Percentiles rank a stretch among this genome's conserved stretches.
Evolutionary conservation across 2,329 filamentous ascomycete species (phyloP).

Genomic region (Ophiostoma novo-ulmi): DNA sequence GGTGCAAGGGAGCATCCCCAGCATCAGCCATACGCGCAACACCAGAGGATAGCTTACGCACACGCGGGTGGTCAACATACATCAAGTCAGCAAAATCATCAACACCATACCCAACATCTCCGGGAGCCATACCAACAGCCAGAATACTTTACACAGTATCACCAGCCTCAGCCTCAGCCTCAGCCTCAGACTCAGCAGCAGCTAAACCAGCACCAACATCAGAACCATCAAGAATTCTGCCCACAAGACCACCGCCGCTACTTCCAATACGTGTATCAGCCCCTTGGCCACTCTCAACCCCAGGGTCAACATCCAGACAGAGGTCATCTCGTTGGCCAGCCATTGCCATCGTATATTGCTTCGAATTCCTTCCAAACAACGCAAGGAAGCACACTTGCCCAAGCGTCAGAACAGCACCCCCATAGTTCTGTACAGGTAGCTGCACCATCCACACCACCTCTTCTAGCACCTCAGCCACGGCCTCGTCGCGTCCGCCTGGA

Average conservation of each 20-base stretch:
- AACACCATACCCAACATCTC: not conserved
- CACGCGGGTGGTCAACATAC: not conserved
- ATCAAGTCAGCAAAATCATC: not conserved
- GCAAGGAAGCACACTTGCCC: not conserved
- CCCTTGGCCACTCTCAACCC: not conserved
- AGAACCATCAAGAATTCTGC: not conserved
- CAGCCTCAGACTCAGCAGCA: not conserved
- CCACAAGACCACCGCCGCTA: not conserved
- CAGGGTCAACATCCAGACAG: not conserved
- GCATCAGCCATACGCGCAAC: not conserved
- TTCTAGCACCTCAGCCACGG: not conserved
- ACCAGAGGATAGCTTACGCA: not conserved
- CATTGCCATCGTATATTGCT: not conserved
- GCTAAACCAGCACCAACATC: not conserved
- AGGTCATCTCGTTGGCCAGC: not conserved
- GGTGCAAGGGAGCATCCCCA: not conserved
- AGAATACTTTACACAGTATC: not conserved
- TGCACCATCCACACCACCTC: not conserved
- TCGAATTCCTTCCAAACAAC: not conserved
- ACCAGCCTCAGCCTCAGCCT: not conserved
- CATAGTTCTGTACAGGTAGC: not conserved
- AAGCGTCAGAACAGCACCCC: not conserved
- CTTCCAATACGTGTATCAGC: not conserved
- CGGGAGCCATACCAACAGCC: not conserved
- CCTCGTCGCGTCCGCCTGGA: not conserved